Conservation (phyloP, 2,329 filamentous ascomycete species). For the Ophiocordyceps camponoti-leonardi region DNA sequence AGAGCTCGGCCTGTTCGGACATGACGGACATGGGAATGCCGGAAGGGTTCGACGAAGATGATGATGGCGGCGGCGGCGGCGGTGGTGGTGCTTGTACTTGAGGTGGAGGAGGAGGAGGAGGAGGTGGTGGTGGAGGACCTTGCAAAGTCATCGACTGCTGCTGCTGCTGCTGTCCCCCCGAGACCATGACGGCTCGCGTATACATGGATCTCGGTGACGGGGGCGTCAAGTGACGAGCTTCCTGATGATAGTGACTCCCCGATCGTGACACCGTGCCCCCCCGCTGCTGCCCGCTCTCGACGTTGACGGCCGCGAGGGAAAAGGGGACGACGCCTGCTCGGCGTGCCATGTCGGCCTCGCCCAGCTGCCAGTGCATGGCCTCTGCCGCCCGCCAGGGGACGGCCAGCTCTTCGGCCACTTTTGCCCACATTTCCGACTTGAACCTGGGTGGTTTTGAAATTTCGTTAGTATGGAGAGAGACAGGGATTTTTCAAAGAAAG, state of each 20-base stretch:
- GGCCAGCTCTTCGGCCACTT: slow-evolving; percentile 85
- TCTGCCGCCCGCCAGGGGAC: slow-evolving; percentile 92
- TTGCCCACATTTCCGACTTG: slow-evolving; percentile 96
- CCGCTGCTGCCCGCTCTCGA: slow-evolving; percentile 22
- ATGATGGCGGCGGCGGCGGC: too few species aligned
- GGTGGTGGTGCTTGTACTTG: too few species aligned
- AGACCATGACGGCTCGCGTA: slow-evolving; percentile 9
- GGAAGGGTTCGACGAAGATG: neutral
- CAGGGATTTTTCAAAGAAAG: too few species aligned
- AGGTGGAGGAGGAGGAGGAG: too few species aligned
- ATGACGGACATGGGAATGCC: slow-evolving; percentile 10
- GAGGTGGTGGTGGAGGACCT: too few species aligned
- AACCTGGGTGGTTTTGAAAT: too few species aligned
- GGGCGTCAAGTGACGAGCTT: slow-evolving; percentile 23
- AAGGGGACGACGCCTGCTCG: slow-evolving; percentile 84
- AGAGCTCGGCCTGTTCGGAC: slow-evolving; percentile 13
- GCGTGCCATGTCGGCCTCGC: slow-evolving; percentile 83
- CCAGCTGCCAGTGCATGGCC: slow-evolving; percentile 96
- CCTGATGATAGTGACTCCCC: slow-evolving; percentile 24
- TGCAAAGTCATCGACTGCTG: too few species aligned
- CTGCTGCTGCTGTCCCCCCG: neutral
- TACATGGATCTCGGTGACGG: slow-evolving; percentile 24
- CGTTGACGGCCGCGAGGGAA: slow-evolving; percentile 41
- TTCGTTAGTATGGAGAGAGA: slow-evolving; percentile 6
- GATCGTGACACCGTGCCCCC: slow-evolving; percentile 18